phyloP scores from a whole-genome alignment of 371 early-diverging fungal genomes.

The Mucor sp. region DNA sequence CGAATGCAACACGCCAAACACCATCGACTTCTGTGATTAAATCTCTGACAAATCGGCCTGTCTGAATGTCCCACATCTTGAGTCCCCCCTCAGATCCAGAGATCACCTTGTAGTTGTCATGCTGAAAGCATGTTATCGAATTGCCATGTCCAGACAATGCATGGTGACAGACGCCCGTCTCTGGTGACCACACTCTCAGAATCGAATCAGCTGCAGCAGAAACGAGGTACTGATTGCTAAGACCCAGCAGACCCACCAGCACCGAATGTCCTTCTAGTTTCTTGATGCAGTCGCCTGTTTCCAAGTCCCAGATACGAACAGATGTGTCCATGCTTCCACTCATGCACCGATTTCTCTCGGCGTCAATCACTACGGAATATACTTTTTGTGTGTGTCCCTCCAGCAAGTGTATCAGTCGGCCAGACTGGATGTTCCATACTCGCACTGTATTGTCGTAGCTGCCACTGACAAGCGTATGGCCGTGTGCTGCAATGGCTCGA shows the following conservation, averaged over 20 bases:
- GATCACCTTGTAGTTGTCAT: constrained; percentile 86
- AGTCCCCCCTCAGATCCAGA: constrained; percentile 90
- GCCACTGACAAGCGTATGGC: constrained; percentile 85
- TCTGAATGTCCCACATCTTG: constrained; percentile 91
- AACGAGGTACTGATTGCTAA: constrained; percentile 82
- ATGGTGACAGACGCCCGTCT: constrained; percentile 68
- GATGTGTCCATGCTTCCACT: constrained; percentile 95
- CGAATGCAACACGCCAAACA: constrained; percentile 93
- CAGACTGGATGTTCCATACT: constrained; percentile 89
- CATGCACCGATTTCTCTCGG: constrained; percentile 75
- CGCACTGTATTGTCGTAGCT: constrained; percentile 93
- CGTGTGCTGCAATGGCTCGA: constrained; percentile 87
- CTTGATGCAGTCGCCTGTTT: constrained; percentile 74
- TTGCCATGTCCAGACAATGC: constrained; percentile 72
- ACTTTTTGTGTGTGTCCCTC: constrained; percentile 92
- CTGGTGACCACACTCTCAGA: constrained; percentile 92
- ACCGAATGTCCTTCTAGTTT: constrained; percentile 80
- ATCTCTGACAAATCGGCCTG: constrained; percentile 79
- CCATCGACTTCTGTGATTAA: constrained; percentile 72
- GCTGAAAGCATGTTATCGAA: constrained; percentile 96
- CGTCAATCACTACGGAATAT: constrained; percentile 84
- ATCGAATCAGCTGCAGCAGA: constrained; percentile 96
- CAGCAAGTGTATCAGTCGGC: constrained; percentile 67
- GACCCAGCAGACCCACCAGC: constrained; percentile 90
- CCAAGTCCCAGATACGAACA: constrained; percentile 92